Evolutionary conservation across 2,329 filamentous ascomycete species (phyloP).

Genomic region (Fusarium fracticaudum): DNA sequence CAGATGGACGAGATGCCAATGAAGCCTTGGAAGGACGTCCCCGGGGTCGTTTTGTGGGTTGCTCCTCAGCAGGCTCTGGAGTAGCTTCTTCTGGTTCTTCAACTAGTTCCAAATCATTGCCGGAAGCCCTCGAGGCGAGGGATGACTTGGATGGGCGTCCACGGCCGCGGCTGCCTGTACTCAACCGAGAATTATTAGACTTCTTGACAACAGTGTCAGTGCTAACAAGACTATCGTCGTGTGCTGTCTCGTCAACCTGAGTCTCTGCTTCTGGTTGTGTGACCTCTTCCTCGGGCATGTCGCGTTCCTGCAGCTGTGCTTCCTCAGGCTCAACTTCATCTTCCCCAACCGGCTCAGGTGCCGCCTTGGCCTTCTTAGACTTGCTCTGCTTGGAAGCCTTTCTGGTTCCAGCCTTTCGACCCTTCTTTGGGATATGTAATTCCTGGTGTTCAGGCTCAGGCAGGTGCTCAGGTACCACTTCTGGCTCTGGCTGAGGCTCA

Average conservation of each 20-base stretch:
- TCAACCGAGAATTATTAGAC: conserved; percentile 33
- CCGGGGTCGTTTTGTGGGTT: conserved; percentile 43
- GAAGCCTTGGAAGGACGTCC: conserved; percentile 48
- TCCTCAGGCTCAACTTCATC: conserved; percentile 29
- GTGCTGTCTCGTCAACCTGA: conserved; percentile 41
- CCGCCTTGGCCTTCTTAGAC: conserved; percentile 54
- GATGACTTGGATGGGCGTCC: conserved; percentile 47
- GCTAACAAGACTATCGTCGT: conserved; percentile 53
- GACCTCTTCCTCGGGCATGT: neutral
- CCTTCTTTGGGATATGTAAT: conserved; percentile 63
- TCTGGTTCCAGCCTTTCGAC: conserved; percentile 60
- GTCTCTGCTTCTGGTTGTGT: conserved; percentile 16
- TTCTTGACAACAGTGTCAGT: conserved; percentile 55
- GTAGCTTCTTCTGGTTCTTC: conserved; percentile 28
- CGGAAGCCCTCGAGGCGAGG: conserved; percentile 38
- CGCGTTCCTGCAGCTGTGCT: conserved; percentile 2
- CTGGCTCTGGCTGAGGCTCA: conserved; percentile 21
- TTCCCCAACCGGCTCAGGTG: conserved; percentile 38
- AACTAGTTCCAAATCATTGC: conserved; percentile 38
- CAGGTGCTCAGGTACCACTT: conserved; percentile 3
- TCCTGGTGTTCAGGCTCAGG: conserved; percentile 44
- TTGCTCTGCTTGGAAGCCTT: conserved; percentile 64
- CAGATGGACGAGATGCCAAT: conserved; percentile 38
- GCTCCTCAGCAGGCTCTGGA: conserved; percentile 11
- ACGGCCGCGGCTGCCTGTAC: conserved; percentile 40